Base-by-base conservation (phyloP, 2,329 filamentous ascomycete species). In the Trichoderma cornu-damae region DNA sequence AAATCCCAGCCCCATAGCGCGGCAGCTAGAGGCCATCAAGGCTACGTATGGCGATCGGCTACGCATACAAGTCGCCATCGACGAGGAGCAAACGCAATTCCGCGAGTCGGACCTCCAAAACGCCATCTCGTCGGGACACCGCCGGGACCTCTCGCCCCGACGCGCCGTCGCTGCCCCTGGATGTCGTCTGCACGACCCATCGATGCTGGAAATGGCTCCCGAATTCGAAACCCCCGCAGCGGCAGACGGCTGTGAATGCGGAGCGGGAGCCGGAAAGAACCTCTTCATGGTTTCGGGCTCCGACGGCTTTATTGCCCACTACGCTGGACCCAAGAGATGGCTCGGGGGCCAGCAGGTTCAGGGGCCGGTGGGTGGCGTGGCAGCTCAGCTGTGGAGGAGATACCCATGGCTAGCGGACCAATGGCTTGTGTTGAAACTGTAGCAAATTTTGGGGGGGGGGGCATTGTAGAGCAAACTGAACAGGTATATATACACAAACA, bases 271-370 rank as follows among this genome's bases (percentile, higher is more conserved):
- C 1, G 78, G 81, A 1, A 82, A 80, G 61, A 85, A 85, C 59
- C 69, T 96, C 18, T 76, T 96, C n/a, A 77, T 96, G 57, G 82
- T 97, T 1, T 96, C 91, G 0, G 94, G 94, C 0, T 93, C 94
- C 0, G 90, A 96, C 54, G 93, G 94, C 0, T 97, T 97, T 72
- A 80, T 97, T 37, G 80, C 82, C 42, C 81, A 87, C 62, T 89
- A 88, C 73, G 90, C 90, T 2, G 93, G 94, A 1, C 60, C 85
- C 8, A 96, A 96, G 73, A 73, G 82, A 3, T 95, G 90, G 88
- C 75, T 79, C 9, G 79, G 80, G 26, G 90, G 90, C 0, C 75
- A 76, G 58, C 88, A 96, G 72, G 77, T 82, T 9, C 91, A 96
- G 66, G 92, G 92, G 0, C 78, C 82, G 0, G 73, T 96, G 0